Percentiles rank a stretch among this genome's conserved stretches.
These are phyloP conservation scores for Aspergillus neotritici DNA, from an alignment of 2,329 filamentous ascomycete species.

Conservation along the genomic window DNA sequence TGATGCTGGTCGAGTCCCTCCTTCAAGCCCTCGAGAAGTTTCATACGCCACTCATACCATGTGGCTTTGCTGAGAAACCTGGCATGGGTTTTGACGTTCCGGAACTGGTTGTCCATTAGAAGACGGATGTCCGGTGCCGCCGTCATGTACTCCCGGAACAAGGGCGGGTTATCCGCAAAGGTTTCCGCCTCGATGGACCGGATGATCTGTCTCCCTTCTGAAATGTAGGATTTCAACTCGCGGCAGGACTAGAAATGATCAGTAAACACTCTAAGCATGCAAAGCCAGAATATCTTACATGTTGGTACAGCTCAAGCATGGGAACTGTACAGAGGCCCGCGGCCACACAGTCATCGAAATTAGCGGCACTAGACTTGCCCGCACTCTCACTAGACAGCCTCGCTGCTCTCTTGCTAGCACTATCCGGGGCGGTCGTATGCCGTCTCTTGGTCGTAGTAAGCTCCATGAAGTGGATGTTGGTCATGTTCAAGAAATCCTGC, in stretches of 20 bases:
- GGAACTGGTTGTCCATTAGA: conserved; percentile 94
- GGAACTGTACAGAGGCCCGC: conserved; percentile 87
- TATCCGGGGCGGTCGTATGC: conserved; percentile 66
- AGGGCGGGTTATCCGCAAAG: conserved; percentile 78
- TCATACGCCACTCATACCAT: conserved; percentile 98
- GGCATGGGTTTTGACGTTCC: conserved; percentile 92
- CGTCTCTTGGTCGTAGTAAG: conserved; percentile 91
- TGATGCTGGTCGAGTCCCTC: conserved; percentile 71
- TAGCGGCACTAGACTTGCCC: conserved; percentile 21
- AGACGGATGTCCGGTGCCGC: conserved; percentile 76
- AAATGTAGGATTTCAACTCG: conserved; percentile 94
- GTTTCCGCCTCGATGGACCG: conserved; percentile 87
- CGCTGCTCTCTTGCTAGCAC: conserved; percentile 26
- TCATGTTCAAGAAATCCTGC: conserved; percentile 90
- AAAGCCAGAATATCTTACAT: conserved; percentile 49
- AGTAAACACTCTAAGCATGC: conserved; percentile 16
- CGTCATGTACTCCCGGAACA: conserved; percentile 87
- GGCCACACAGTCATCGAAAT: conserved; percentile 71
- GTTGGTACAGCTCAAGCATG: conserved; percentile 90
- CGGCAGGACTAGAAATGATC: conserved; percentile 61
- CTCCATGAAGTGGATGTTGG: conserved; percentile 97
- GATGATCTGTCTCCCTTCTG: conserved; percentile 82
- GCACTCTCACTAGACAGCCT: conserved; percentile 23
- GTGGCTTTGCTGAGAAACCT: conserved; percentile 86
- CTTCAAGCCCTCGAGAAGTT: conserved; percentile 74